Percentiles rank a stretch among this genome's conserved stretches.
Conservation (phyloP, 805 yeast species). For the Yarrowia yakushimensis region DNA sequence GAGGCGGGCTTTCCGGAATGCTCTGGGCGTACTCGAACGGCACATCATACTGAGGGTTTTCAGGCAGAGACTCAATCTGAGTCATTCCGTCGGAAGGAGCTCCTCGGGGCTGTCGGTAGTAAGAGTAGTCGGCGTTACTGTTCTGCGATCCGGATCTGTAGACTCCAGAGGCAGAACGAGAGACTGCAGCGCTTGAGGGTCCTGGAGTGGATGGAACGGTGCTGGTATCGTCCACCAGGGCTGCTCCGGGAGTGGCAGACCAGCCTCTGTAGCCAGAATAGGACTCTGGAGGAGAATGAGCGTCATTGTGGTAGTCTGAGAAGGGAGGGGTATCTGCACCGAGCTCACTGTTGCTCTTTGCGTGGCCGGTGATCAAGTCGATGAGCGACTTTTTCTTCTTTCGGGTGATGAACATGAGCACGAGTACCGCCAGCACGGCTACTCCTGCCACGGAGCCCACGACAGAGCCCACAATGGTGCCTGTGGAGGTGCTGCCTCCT, state of each 20-base stretch:
- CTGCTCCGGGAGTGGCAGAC: slow-evolving; percentile 8
- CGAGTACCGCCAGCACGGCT: slow-evolving; percentile 29
- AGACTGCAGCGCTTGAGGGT: background rate
- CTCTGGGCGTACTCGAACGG: slow-evolving; percentile 9
- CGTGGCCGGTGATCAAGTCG: slow-evolving; percentile 12
- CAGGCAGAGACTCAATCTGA: background rate
- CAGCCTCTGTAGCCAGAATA: slow-evolving; percentile 23
- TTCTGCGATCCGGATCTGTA: slow-evolving; percentile 2
- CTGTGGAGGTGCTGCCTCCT: slow-evolving; percentile 26
- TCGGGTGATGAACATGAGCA: slow-evolving; percentile 26
- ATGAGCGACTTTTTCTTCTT: slow-evolving; percentile 19
- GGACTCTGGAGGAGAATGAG: slow-evolving; percentile 9
- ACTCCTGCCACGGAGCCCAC: slow-evolving; percentile 34
- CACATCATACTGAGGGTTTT: slow-evolving; percentile 13
- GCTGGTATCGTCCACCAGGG: background rate
- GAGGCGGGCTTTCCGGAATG: background rate
- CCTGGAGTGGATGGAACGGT: background rate
- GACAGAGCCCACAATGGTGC: slow-evolving; percentile 32
- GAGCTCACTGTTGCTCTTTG: slow-evolving; percentile 3
- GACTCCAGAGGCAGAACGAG: slow-evolving; percentile 6
- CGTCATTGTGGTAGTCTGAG: slow-evolving; percentile 14
- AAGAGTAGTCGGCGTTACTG: background rate
- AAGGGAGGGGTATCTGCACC: slow-evolving; percentile 23
- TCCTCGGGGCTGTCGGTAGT: slow-evolving; percentile 1
- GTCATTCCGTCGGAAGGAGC: background rate